Evolutionary conservation across 1,284 basidiomycete genomes (phyloP).

Genomic region (Termitomyces sp.): DNA sequence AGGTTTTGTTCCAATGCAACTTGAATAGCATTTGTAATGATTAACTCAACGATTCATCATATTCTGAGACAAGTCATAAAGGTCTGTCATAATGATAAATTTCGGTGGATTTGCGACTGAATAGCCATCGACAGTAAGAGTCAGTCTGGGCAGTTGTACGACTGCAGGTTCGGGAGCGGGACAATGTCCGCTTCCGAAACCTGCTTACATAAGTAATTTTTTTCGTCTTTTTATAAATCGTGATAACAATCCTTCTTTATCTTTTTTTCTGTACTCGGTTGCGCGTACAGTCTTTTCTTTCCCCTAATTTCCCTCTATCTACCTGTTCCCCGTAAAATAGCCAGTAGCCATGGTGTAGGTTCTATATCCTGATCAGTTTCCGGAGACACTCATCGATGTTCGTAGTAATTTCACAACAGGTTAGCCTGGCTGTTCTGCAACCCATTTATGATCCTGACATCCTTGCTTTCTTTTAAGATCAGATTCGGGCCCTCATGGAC

Average conservation of each 20-base stretch:
- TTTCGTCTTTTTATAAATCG: constrained; percentile 10
- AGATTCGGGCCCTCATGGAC: constrained; percentile 91
- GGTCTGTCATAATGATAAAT: not conserved
- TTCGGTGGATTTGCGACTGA: not conserved
- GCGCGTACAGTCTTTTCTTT: constrained; percentile 1
- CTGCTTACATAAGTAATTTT: constrained; percentile 9
- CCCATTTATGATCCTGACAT: constrained; percentile 2
- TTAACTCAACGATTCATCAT: constrained; percentile 10
- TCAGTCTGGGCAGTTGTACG: not conserved
- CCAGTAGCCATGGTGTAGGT: constrained; percentile 68
- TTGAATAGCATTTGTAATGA: constrained; percentile 9
- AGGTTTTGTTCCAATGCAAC: constrained; percentile 10
- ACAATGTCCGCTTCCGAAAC: constrained; percentile 3
- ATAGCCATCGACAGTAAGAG: not conserved
- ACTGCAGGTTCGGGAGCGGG: not conserved
- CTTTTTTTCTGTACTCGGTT: constrained; percentile 8
- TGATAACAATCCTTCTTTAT: constrained; percentile 4
- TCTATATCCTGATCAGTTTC: constrained; percentile 9
- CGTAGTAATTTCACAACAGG: constrained; percentile 83
- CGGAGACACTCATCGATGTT: constrained; percentile 29
- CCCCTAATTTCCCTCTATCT: not conserved
- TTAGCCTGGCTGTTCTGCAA: constrained; percentile 29
- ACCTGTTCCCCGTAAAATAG: not conserved
- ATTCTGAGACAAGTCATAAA: not conserved
- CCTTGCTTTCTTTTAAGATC: constrained; percentile 43